Evolutionary conservation across 176 grass and related monocot species (phyloP), one percentile per base, ranked within the genome.

Genomic region (Rhynchospora tenuis): DNA sequence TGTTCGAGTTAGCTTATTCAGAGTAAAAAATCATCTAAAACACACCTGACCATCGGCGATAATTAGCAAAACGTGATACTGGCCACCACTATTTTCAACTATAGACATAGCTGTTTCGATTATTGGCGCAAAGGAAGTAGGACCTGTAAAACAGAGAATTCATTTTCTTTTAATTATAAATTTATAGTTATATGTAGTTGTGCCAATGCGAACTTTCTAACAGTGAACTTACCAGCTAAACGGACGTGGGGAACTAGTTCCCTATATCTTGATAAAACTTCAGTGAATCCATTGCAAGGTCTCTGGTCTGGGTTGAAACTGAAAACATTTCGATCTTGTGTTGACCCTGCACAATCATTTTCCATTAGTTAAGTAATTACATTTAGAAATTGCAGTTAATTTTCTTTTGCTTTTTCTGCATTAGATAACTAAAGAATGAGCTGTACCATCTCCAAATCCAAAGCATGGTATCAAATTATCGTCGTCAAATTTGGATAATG

Each of bases 1-100:
- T 46, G 5, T 20, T 71, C 2, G 0, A 47, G 0, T 71, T 12
- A 71, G 47, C 38, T 47, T 20, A 46, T 72, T 22, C n/a, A 22
- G 7, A 28, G 9, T 52, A 74, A 11, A 11, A 56, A 31, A 56
- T 56, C 10, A 31, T 55, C 50, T 33, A 23, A 19, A 15, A 55
- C 48, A 33, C 55, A 81, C 78, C 78, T 81, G 78, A 3, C 78
- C 78, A 63, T 81, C 78, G 2, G 78, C 78, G 15, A 87, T 87
- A 48, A 87, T 87, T 46, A 87, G 85, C 14, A 87, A 79, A 81
- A 87, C 78, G 83, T 81, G 78, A 65, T 81, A 87, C 62, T 81
- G 78, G 19, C 78, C 66, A 12, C 78, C 78, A 64, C 47, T 57
- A 52, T 17, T 60, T 61, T 81, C 76, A 13, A 87, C 85, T 15